These are phyloP conservation scores for Orobanche coerulescens DNA, from an alignment of 257 asterid genomes.

Conservation along the genomic window DNA sequence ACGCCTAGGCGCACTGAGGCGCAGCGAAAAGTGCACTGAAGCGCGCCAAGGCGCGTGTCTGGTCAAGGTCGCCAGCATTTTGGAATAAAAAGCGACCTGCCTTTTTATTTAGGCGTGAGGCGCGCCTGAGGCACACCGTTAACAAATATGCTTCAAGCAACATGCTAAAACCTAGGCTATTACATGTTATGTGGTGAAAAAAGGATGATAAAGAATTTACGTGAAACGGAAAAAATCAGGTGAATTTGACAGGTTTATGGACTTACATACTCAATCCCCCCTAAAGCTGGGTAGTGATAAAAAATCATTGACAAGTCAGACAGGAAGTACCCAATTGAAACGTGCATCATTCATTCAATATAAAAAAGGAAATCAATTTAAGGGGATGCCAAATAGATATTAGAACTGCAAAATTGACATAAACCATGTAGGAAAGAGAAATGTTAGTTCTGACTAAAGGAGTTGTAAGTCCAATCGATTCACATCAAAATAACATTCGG, in stretches of 20 bases:
- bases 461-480: background rate
- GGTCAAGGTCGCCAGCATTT: too few species aligned
- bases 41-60: too few species aligned
- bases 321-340: constrained; percentile 81
- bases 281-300: constrained; percentile 64
- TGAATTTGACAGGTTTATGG: constrained; percentile 5
- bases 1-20: too few species aligned
- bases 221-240: background rate
- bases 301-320: constrained; percentile 71
- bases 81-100: too few species aligned
- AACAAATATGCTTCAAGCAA: constrained; percentile 6
- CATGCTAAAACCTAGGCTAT: background rate
- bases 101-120: too few species aligned
- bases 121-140: too few species aligned
- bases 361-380: background rate
- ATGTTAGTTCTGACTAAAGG: background rate
- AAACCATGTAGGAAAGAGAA: background rate
- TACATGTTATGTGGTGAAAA: background rate
- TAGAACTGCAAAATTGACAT: constrained; percentile 4
- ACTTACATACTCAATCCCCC: constrained; percentile 92
- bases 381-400: background rate
- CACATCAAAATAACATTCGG: background rate
- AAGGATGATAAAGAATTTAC: background rate
- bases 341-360: constrained; percentile 49
- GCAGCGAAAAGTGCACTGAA: too few species aligned